Percentiles rank a stretch among this genome's conserved stretches.
Evolutionary conservation across 768 basidiomycete genomes (phyloP).

Genomic region (Hebeloma cylindrosporum): DNA sequence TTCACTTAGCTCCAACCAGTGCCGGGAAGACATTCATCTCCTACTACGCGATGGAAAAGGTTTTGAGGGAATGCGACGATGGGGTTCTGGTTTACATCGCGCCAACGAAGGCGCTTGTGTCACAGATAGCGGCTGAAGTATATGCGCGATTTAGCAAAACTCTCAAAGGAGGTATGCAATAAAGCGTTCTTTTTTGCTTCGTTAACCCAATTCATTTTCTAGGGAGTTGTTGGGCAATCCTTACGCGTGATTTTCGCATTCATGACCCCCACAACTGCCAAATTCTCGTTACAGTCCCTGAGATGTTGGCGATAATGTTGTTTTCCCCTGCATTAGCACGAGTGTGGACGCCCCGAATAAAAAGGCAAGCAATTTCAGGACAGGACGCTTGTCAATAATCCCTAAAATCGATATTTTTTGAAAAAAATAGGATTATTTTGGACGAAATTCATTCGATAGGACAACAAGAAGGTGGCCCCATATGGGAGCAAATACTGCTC

Average conservation of each 20-base stretch:
- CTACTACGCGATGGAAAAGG: conserved; percentile 74
- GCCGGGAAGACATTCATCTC: conserved; percentile 80
- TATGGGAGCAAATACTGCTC: conserved; percentile 76
- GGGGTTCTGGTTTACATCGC: conserved; percentile 73
- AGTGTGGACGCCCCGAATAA: conserved; percentile 62
- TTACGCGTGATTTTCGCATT: conserved; percentile 63
- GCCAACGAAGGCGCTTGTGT: conserved; percentile 73
- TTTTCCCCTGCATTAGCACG: conserved; percentile 64
- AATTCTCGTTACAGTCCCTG: conserved; percentile 73
- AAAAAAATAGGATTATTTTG: conserved; percentile 57
- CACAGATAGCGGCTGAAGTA: conserved; percentile 72
- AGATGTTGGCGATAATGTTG: conserved; percentile 67
- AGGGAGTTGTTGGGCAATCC: conserved; percentile 66
- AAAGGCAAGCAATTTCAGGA: conserved; percentile 39
- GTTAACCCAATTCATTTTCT: conserved; percentile 1
- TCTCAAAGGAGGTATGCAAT: conserved; percentile 41
- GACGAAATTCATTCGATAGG: conserved; percentile 72
- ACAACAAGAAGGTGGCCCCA: conserved; percentile 64
- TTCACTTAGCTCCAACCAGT: conserved; percentile 57
- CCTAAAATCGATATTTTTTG: conserved; percentile 5
- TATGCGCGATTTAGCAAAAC: conserved; percentile 66
- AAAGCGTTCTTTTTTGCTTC: conserved; percentile 22
- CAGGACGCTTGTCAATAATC: neutral
- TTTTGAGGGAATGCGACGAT: conserved; percentile 61
- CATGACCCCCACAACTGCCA: conserved; percentile 68